Evolutionary conservation across 2,329 filamentous ascomycete genomes (phyloP).

Genomic region (Tolypocladium album): DNA sequence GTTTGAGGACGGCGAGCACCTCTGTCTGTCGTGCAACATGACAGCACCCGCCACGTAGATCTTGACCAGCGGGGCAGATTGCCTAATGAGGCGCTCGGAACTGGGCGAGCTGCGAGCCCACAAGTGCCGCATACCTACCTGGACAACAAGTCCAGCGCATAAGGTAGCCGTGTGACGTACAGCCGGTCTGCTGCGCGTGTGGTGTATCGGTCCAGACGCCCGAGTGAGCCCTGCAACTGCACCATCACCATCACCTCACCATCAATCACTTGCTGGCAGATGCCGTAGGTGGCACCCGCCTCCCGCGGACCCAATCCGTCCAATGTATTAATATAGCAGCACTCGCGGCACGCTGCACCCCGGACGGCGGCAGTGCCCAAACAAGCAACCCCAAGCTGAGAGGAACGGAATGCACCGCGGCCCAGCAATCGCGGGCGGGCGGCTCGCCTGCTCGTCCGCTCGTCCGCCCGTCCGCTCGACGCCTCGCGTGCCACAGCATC

Average conservation of each 20-base stretch:
- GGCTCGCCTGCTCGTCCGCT: neutral
- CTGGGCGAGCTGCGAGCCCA: neutral
- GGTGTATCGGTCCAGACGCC: neutral
- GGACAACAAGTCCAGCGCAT: neutral
- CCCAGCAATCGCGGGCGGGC: neutral
- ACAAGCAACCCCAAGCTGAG: neutral
- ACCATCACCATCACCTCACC: neutral
- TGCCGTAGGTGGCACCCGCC: neutral
- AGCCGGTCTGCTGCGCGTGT: neutral
- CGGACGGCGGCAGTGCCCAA: neutral
- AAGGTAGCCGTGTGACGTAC: neutral
- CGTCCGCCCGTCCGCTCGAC: neutral
- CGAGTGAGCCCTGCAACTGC: neutral
- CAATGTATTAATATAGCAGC: neutral
- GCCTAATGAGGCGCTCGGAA: neutral
- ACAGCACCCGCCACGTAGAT: neutral
- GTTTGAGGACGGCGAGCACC: neutral
- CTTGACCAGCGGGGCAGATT: neutral
- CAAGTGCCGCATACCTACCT: neutral
- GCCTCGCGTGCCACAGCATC: neutral
- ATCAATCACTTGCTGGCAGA: neutral
- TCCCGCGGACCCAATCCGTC: neutral
- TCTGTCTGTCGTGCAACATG: neutral
- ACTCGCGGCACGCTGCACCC: neutral
- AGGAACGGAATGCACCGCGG: neutral